phyloP scores from a whole-genome alignment of 2,329 filamentous ascomycete species.

The Apiospora arundinis region DNA sequence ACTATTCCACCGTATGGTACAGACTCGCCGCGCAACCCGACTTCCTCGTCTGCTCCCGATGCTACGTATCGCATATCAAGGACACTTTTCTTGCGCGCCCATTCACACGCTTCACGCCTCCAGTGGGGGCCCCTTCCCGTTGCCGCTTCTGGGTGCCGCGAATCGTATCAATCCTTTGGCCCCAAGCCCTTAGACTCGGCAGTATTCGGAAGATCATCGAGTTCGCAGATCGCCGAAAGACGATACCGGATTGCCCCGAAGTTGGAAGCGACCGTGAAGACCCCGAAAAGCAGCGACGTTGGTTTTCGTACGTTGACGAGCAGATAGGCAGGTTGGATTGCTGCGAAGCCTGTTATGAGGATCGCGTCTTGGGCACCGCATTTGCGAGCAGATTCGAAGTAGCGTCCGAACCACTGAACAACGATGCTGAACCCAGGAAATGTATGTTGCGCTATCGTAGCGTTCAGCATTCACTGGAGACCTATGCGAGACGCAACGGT shows the following conservation, averaged over 20 bases:
- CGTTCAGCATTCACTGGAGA: background rate
- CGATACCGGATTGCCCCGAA: background rate
- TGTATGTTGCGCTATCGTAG: background rate
- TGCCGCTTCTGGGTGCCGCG: conserved; percentile 24
- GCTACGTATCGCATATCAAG: conserved; percentile 11
- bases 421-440: background rate
- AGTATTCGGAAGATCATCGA: background rate
- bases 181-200: background rate
- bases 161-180: conserved; percentile 10
- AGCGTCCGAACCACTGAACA: background rate
- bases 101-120: conserved; percentile 19
- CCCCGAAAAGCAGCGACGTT: background rate
- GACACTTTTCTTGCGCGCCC: background rate
- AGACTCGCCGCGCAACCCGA: background rate
- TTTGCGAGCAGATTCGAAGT: conserved; percentile 16
- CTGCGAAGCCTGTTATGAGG: conserved; percentile 24
- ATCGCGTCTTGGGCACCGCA: conserved; percentile 7
- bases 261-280: background rate
- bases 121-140: conserved; percentile 6
- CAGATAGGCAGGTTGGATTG: background rate
- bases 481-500: background rate
- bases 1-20: conserved; percentile 24
- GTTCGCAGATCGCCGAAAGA: background rate
- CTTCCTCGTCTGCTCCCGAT: conserved; percentile 23
- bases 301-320: background rate